These are phyloP conservation scores for Bryum argenteum DNA, from an alignment of 225 moss, liverwort and hornwort species.

Conservation along the genomic window DNA sequence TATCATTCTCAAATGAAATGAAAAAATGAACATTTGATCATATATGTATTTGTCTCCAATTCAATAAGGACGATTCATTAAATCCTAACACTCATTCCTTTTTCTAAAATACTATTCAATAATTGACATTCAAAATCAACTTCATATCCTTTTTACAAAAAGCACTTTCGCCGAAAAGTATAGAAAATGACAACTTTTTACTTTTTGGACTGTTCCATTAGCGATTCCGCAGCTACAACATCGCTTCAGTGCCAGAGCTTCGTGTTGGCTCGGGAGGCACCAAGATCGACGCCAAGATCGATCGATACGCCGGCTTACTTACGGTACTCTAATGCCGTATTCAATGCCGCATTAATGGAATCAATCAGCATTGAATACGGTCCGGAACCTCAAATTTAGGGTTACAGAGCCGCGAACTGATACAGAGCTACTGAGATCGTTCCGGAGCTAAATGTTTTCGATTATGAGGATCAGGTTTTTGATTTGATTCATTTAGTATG, in stretches of 20 bases:
- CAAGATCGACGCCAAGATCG: constrained; percentile 26
- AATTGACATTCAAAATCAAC: no score
- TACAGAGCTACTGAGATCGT: constrained; percentile 15
- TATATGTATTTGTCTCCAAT: no score
- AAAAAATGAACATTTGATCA: no score
- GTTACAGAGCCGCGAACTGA: constrained; percentile 12
- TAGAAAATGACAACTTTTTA: constrained; percentile 17
- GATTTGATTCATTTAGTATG: constrained; percentile 38
- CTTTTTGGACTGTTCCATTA: constrained; percentile 3
- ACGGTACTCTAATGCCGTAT: background rate
- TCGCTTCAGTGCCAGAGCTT: constrained; percentile 30
- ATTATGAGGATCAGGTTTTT: constrained; percentile 26
- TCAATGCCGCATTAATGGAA: constrained; percentile 25
- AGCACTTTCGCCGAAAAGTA: constrained; percentile 8
- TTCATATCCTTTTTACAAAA: background rate
- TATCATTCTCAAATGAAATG: no score
- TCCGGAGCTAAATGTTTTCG: constrained; percentile 30
- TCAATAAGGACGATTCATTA: no score
- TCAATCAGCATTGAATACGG: background rate
- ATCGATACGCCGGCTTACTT: background rate
- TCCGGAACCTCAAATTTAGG: constrained; percentile 39
- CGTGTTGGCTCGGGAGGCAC: background rate
- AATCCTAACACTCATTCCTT: no score
- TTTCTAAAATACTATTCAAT: no score
- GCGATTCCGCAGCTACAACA: background rate